Evolutionary conservation across 257 asterid genomes (phyloP), one percentile per base, ranked within the genome.

Genomic region (Osmanthus fragrans): DNA sequence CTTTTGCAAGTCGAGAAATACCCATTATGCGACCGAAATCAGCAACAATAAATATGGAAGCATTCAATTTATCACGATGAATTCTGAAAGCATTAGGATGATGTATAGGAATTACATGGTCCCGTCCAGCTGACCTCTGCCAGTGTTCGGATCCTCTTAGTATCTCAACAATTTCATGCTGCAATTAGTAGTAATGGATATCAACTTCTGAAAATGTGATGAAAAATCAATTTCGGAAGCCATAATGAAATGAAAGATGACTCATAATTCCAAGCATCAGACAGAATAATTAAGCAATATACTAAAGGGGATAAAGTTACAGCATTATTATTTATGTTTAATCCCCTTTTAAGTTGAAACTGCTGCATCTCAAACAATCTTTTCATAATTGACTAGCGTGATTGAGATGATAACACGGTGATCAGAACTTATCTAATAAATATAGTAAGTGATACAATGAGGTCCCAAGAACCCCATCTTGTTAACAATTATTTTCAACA

Each of bases 41-140:
- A 32, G 98, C 94, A 45, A 94, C 99, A 27, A 94, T 82, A 73
- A 91, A 87, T 85, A 94, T 92, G 47, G 97, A 86, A 11, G 91
- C 84, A 79, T 89, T 89, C 79, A 94, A 79, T 81, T 81, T 80
- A 74, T 85, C 88, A 39, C 97, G 91, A 74, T 87, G 88, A 76
- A 87, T 90, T 77, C 94, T 91, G 87, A 94, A 92, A 65, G 98
- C 99, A 82, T 94, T 94, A 33, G 99, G 97, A 88, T 94, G 99
- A 80, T 91, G 98, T 86, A 94, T 74, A 10, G 98, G 97, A 75
- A 94, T 91, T 30, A 94, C 96, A 75, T 94, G 99, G 84, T 94
- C 98, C 79, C 89, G 77, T 81, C 99, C 99, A 7, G 85, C 88
- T n/a, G 98, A 94, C 39, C 89, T 89, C 79, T 84, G 88, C 97